phyloP scores from a whole-genome alignment of 805 yeast genomes.

The Kurtzmaniella cleridarum region DNA sequence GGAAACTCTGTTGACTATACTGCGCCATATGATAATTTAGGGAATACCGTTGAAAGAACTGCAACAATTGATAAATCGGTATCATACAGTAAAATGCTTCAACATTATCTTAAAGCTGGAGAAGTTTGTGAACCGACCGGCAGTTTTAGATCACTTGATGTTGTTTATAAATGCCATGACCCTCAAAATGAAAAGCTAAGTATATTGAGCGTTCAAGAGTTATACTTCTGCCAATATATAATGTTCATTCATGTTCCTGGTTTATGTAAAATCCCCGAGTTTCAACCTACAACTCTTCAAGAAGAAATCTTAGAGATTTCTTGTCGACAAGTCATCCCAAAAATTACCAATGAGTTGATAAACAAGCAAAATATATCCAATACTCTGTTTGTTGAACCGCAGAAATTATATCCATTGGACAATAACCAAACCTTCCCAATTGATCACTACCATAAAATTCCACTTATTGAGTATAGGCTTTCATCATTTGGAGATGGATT shows the following conservation, averaged over 20 bases:
- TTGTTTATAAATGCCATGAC: conserved; percentile 53
- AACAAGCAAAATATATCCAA: background rate
- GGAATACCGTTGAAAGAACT: conserved; percentile 13
- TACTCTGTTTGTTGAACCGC: conserved; percentile 11
- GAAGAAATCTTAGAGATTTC: conserved; percentile 22
- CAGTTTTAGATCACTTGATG: conserved; percentile 46
- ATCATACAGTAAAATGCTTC: conserved; percentile 24
- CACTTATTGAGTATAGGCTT: conserved; percentile 20
- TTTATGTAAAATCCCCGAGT: conserved; percentile 40
- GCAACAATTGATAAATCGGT: conserved; percentile 6
- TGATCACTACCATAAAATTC: conserved; percentile 18
- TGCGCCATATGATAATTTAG: too few relatives aligned
- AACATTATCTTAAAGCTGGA: conserved; percentile 42
- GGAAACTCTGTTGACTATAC: conserved; percentile 16
- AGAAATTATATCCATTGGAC: background rate
- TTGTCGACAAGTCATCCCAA: conserved; percentile 18
- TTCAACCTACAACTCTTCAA: conserved; percentile 18
- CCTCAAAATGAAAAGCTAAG: conserved; percentile 8
- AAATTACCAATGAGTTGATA: conserved; percentile 5
- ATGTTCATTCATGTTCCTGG: conserved; percentile 46
- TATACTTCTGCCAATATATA: conserved; percentile 53
- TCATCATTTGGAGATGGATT: conserved; percentile 28
- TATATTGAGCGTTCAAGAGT: conserved; percentile 44
- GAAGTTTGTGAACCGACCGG: conserved; percentile 56
- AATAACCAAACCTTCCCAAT: conserved; percentile 15